These are phyloP conservation scores for Phylloporus sp. DNA, from an alignment of 768 basidiomycete genomes.

Conservation along the genomic window DNA sequence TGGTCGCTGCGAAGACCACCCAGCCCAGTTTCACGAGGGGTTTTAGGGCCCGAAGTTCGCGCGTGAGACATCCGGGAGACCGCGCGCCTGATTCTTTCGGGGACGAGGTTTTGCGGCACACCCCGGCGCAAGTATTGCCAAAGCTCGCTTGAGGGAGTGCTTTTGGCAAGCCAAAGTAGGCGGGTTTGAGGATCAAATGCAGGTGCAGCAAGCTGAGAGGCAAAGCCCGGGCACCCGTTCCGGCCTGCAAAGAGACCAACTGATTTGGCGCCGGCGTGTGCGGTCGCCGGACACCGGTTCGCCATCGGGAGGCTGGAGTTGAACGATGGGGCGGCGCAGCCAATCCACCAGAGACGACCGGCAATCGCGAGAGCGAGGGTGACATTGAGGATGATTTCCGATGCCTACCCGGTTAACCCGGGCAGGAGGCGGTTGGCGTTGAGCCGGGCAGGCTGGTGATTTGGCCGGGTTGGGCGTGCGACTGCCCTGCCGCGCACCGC, in stretches of 20 bases:
- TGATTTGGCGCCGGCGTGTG: not conserved
- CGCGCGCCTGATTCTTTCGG: too few species aligned
- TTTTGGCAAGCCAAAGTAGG: too few species aligned
- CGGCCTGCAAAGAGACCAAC: constrained; percentile 1
- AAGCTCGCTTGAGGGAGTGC: too few species aligned
- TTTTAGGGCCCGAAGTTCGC: too few species aligned
- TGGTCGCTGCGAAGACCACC: too few species aligned
- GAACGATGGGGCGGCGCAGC: not conserved
- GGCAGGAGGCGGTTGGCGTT: not conserved
- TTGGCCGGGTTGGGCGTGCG: not conserved
- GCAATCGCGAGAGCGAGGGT: not conserved
- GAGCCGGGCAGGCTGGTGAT: not conserved
- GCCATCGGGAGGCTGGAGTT: not conserved
- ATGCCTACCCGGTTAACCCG: not conserved
- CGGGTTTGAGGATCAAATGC: not conserved
- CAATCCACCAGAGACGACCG: not conserved
- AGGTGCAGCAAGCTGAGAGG: not conserved
- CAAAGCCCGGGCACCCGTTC: not conserved
- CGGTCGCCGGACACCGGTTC: not conserved
- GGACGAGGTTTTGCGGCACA: too few species aligned
- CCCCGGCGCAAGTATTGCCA: too few species aligned
- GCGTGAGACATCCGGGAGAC: too few species aligned
- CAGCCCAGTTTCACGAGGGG: too few species aligned
- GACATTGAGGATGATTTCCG: not conserved
- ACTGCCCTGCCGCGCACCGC: not conserved